Evolutionary conservation across 176 grass and related monocot genomes (phyloP), one percentile per base, ranked within the genome.

Genomic region (Leersia perrieri): DNA sequence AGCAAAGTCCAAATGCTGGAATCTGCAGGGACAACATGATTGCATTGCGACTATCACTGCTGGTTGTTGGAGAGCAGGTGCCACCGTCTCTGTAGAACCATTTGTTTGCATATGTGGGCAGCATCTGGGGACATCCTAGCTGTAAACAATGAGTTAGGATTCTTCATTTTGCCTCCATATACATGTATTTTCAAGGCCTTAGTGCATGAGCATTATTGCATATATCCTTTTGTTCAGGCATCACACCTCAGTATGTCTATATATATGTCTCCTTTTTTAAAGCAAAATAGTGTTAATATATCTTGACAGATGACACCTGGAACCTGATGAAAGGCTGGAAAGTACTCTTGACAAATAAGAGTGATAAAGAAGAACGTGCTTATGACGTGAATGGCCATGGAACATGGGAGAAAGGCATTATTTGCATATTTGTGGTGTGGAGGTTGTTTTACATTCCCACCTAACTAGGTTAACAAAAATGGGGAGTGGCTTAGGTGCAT

Each of bases 1-100:
- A 45, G 30, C 60, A 49, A 66, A 66, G 76, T 49, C 62, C 40
- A 51, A 28, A 66, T 79, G 40, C 76, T 66, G 62, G 76, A 51
- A 34, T 66, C 40, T 49, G 15, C 11, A 78, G 62, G 39, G 27
- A 61, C 40, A 78, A 29, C 10, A 51, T 78, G 18, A 78, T 78
- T 78, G 20, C 62, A 66, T 11, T 11, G 40, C 16, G 40, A 66
- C 61, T 33, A 33, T 42, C 39, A 49, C 40, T 66, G 76, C 44
- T 33, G 18, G 61, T 45, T 15, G 18, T 66, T 78, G 18, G 28
- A 78, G 9, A 6, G 62, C 62, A 66, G 18, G 33, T 66, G 33
- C 9, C 33, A 66, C 15, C 9, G 44, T 55, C 53, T 58, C 75
- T 83, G 25, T 66, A 9, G 85, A 64, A 9, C 34, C 31, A 70